Conservation (phyloP, 2,329 filamentous ascomycete genomes). For the Clonostachys rhizophaga region DNA sequence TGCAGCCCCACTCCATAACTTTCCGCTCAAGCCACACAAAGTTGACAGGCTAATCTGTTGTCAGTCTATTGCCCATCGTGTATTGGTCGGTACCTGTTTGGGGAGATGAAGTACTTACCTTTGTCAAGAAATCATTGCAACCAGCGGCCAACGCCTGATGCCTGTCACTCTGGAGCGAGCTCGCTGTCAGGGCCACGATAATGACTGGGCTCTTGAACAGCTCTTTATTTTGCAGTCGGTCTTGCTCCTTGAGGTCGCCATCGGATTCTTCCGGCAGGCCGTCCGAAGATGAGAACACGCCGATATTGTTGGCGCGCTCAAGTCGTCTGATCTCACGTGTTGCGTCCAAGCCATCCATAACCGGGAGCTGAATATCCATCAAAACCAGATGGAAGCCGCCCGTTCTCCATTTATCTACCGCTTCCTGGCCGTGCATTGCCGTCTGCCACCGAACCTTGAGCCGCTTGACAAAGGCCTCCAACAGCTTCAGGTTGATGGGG, state of each 20-base stretch:
- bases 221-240: conserved; percentile 61
- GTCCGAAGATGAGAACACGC: conserved; percentile 75
- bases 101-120: conserved; percentile 51
- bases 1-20: conserved; percentile 99
- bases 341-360: conserved; percentile 93
- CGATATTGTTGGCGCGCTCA: conserved; percentile 87
- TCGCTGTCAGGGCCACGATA: conserved; percentile 93
- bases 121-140: conserved; percentile 97
- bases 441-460: conserved; percentile 95
- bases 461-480: conserved; percentile 94
- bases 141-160: conserved; percentile 93
- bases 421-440: conserved; percentile 92
- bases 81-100: neutral
- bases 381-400: conserved; percentile 94
- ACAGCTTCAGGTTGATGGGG: conserved; percentile 89
- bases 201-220: conserved; percentile 96
- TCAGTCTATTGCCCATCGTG: too few relatives aligned
- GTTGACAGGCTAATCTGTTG: conserved; percentile 70
- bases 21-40: conserved; percentile 97
- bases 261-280: conserved; percentile 38
- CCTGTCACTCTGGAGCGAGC: conserved; percentile 88
- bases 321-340: conserved; percentile 90
- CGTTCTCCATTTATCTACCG: conserved; percentile 85
- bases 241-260: conserved; percentile 53
- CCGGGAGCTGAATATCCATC: conserved; percentile 97